Conservation (phyloP, 164 flowering plant species). For the Piper betle region DNA sequence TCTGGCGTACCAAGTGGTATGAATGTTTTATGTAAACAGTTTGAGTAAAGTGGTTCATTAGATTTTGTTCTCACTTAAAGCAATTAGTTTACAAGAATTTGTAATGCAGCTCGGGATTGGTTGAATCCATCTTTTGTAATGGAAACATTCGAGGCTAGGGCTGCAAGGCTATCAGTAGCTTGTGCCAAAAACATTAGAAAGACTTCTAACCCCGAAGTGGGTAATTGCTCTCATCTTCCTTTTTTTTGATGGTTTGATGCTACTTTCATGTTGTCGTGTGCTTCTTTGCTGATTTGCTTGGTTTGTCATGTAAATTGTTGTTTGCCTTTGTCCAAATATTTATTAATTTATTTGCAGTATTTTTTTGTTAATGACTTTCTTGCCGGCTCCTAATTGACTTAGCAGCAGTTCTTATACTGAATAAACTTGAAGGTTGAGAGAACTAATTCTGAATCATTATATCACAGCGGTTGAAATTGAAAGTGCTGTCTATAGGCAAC, state of each 20-base stretch:
- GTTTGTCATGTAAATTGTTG: slow-evolving; percentile 28
- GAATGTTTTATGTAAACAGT: neutral
- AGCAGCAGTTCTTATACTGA: too few species aligned
- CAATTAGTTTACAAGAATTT: neutral
- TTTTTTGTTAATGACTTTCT: too few species aligned
- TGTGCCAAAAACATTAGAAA: slow-evolving; percentile 66
- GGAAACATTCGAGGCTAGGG: slow-evolving; percentile 87
- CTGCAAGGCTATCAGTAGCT: slow-evolving; percentile 66
- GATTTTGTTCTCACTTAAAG: neutral
- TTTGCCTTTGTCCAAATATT: slow-evolving; percentile 16
- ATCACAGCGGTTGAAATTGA: neutral
- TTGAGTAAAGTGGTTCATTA: too few species aligned
- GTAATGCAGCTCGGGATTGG: slow-evolving; percentile 80
- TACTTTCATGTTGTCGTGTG: neutral
- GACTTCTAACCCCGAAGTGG: slow-evolving; percentile 68
- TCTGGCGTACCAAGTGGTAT: slow-evolving; percentile 53
- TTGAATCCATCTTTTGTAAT: slow-evolving; percentile 44
- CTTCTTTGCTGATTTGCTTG: slow-evolving; percentile 19
- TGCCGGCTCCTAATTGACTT: too few species aligned
- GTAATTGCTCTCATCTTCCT: slow-evolving; percentile 15
- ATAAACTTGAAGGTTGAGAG: too few species aligned
- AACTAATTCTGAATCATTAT: too few species aligned
- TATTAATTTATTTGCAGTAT: neutral
- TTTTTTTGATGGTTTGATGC: neutral
- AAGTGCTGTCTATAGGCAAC: slow-evolving; percentile 42